Conservation (phyloP, 352 stramenopile species). For the Phytophthora sp. region DNA sequence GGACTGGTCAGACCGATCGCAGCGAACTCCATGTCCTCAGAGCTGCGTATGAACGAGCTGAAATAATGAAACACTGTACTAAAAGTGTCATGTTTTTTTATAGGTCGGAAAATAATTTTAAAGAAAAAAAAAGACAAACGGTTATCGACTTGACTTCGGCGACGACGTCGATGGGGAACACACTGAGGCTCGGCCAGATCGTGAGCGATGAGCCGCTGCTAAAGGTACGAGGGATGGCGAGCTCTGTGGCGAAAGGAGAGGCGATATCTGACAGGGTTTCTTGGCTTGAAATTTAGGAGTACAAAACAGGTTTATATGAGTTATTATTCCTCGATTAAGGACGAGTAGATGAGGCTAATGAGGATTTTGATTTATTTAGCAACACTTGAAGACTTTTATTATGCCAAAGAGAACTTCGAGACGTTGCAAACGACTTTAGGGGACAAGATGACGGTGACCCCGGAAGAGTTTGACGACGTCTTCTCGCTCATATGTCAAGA, state of each 20-base stretch:
- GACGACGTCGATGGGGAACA: conserved; percentile 48
- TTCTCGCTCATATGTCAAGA: conserved; percentile 82
- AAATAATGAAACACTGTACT: too few species aligned
- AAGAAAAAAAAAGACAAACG: conserved; percentile 1
- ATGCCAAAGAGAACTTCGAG: conserved; percentile 70
- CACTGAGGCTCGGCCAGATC: conserved; percentile 39
- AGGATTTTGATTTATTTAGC: conserved; percentile 22
- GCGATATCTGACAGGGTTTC: too few species aligned
- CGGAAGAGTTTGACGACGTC: conserved; percentile 79
- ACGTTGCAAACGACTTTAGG: conserved; percentile 62
- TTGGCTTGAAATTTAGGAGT: conserved; percentile 10
- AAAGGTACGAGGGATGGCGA: conserved; percentile 29
- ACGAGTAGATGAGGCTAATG: neutral
- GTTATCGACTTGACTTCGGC: conserved; percentile 15
- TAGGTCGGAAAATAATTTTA: neutral
- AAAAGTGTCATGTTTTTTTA: too few species aligned
- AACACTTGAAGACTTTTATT: conserved; percentile 46
- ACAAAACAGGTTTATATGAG: conserved; percentile 15
- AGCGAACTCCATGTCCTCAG: conserved; percentile 34
- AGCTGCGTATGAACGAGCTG: neutral
- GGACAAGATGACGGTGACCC: conserved; percentile 80
- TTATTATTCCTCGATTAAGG: too few species aligned
- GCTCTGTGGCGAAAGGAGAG: neutral
- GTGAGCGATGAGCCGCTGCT: conserved; percentile 54
- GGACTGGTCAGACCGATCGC: conserved; percentile 24